Conservation (phyloP, 345 rosid species). For the Nasturtium officinale region DNA sequence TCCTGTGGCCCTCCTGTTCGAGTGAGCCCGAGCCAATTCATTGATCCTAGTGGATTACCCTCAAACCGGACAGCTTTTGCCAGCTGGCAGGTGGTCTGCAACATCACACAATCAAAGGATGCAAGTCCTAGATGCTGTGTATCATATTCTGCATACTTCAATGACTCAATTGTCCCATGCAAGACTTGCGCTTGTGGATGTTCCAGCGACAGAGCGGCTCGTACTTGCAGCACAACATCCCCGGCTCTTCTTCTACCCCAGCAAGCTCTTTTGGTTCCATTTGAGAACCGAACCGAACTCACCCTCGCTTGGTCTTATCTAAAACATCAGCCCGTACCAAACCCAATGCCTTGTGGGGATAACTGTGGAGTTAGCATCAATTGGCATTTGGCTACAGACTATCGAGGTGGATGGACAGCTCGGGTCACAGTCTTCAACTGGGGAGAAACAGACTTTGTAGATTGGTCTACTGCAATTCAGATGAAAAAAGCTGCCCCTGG, state of each 20-base stretch:
- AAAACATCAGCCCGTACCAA: conserved; percentile 60
- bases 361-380: conserved; percentile 95
- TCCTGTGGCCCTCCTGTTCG: conserved; percentile 76
- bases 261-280: conserved; percentile 75
- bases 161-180: conserved; percentile 87
- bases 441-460: conserved; percentile 73
- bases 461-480: conserved; percentile 82
- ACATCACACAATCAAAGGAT: conserved; percentile 71
- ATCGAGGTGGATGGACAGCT: conserved; percentile 80
- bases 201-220: conserved; percentile 47
- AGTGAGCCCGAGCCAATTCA: conserved; percentile 81
- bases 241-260: conserved; percentile 81
- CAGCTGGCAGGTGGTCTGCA: conserved; percentile 98
- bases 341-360: conserved; percentile 90
- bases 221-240: conserved; percentile 67
- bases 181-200: conserved; percentile 93
- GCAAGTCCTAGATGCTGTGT: conserved; percentile 83
- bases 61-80: conserved; percentile 73
- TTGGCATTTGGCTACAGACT: conserved; percentile 89
- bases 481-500: conserved; percentile 73
- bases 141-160: conserved; percentile 86
- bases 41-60: conserved; percentile 72
- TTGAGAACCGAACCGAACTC: conserved; percentile 72
- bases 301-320: conserved; percentile 68
- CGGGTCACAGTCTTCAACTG: conserved; percentile 91